phyloP scores from a whole-genome alignment of 305 asterid genomes.

The Lippia alba region DNA sequence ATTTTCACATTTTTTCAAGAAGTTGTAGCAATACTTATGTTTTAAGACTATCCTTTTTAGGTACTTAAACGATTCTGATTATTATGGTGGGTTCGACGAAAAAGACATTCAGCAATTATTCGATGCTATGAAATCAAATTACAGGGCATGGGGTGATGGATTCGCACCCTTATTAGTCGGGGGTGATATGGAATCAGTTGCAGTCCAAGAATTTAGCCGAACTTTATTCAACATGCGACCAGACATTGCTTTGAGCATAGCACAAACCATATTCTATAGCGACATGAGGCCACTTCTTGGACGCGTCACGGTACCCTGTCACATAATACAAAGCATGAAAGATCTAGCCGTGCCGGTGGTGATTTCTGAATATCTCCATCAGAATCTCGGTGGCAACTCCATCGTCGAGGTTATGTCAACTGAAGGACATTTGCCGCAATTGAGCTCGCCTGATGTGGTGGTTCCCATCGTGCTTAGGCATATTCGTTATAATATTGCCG shows the following conservation, averaged over 20 bases:
- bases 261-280: conserved; percentile 50
- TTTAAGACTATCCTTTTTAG: conserved; percentile 24
- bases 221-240: conserved; percentile 80
- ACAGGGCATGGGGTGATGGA: conserved; percentile 82
- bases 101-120: conserved; percentile 66
- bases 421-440: conserved; percentile 82
- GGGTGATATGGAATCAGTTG: conserved; percentile 70
- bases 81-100: conserved; percentile 77
- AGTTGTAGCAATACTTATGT: too few relatives aligned
- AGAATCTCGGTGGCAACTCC: conserved; percentile 61
- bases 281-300: conserved; percentile 52
- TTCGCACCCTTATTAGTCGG: conserved; percentile 82
- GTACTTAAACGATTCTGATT: conserved; percentile 70
- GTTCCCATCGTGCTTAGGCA: conserved; percentile 69
- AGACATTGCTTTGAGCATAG: conserved; percentile 71
- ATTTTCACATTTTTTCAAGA: too few relatives aligned
- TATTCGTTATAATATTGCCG: conserved; percentile 26
- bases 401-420: conserved; percentile 65
- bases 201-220: conserved; percentile 77
- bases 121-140: conserved; percentile 76
- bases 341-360: conserved; percentile 76
- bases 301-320: conserved; percentile 70
- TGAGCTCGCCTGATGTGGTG: conserved; percentile 67
- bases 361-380: conserved; percentile 75
- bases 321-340: conserved; percentile 72